phyloP scores from a whole-genome alignment of 2,329 filamentous ascomycete species.

The Penicillium psychrosexuale region DNA sequence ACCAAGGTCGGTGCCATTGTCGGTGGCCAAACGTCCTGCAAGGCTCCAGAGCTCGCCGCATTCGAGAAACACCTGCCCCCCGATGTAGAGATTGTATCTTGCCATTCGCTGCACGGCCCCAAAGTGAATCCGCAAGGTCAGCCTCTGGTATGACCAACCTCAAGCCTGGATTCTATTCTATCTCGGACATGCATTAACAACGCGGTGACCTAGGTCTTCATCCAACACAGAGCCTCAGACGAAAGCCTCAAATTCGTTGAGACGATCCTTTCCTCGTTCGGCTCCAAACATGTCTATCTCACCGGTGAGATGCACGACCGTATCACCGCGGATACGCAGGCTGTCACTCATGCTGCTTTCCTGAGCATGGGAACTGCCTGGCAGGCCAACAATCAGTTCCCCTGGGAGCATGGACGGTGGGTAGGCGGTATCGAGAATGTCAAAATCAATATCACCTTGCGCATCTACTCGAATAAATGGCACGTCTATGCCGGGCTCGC shows the following conservation, averaged over 20 bases:
- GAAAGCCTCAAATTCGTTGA: conserved; percentile 75
- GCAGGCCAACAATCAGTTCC: conserved; percentile 92
- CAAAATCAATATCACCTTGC: conserved; percentile 96
- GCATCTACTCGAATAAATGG: conserved; percentile 99
- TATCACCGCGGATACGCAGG: conserved; percentile 97
- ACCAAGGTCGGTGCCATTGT: conserved; percentile 95
- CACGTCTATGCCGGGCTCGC: conserved; percentile 97
- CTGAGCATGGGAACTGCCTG: conserved; percentile 97
- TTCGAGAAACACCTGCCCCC: conserved; percentile 83
- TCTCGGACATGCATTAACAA: conserved; percentile 13
- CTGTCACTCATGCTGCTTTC: conserved; percentile 95
- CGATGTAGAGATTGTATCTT: conserved; percentile 91
- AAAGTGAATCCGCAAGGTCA: conserved; percentile 84
- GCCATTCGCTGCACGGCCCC: conserved; percentile 93
- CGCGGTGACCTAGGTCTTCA: conserved; percentile 59
- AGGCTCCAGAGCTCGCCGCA: conserved; percentile 89
- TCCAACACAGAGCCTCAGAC: conserved; percentile 84
- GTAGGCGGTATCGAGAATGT: conserved; percentile 97
- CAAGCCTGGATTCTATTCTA: conserved; percentile 12
- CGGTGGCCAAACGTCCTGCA: conserved; percentile 96
- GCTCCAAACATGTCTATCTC: conserved; percentile 82
- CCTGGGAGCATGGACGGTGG: conserved; percentile 95
- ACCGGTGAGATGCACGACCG: conserved; percentile 86
- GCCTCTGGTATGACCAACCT: conserved; percentile 63
- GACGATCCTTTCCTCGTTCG: conserved; percentile 74